Evolutionary conservation across 305 asterid species (phyloP).

Genomic region (Rubia occidens): DNA sequence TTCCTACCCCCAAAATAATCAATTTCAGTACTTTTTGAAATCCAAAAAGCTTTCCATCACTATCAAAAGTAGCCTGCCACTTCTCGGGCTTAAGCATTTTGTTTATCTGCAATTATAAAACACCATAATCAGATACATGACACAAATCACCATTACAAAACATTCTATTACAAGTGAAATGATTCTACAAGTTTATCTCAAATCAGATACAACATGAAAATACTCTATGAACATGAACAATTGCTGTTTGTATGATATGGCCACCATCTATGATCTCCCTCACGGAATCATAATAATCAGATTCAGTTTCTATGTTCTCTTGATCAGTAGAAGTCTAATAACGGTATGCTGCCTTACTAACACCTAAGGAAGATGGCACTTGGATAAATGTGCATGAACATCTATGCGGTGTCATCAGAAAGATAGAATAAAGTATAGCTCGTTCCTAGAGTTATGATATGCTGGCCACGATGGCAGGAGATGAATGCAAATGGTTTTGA

Average conservation of each 20-base stretch:
- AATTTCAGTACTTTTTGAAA: conserved; percentile 76
- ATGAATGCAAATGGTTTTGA: no score
- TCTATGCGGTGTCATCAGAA: no score
- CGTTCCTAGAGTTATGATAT: no score
- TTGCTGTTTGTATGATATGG: neutral
- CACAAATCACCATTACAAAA: neutral
- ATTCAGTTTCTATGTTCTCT: neutral
- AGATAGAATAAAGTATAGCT: no score
- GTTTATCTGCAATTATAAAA: conserved; percentile 47
- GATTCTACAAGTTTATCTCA: neutral
- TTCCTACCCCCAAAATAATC: conserved; percentile 80
- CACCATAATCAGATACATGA: conserved; percentile 10
- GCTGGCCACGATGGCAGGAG: no score
- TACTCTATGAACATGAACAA: conserved; percentile 3
- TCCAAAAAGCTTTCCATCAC: conserved; percentile 79
- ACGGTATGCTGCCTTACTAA: no score
- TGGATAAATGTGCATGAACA: no score
- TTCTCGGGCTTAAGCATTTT: conserved; percentile 95
- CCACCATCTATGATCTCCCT: neutral
- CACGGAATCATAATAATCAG: conserved; percentile 5
- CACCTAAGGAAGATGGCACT: no score
- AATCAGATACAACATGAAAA: conserved; percentile 2
- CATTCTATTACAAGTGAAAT: conserved; percentile 1
- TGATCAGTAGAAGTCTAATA: no score
- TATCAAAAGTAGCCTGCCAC: conserved; percentile 87